Evolutionary conservation across 73 alveolate genomes (phyloP).

Genomic region (Tetrahymena elliotti): DNA sequence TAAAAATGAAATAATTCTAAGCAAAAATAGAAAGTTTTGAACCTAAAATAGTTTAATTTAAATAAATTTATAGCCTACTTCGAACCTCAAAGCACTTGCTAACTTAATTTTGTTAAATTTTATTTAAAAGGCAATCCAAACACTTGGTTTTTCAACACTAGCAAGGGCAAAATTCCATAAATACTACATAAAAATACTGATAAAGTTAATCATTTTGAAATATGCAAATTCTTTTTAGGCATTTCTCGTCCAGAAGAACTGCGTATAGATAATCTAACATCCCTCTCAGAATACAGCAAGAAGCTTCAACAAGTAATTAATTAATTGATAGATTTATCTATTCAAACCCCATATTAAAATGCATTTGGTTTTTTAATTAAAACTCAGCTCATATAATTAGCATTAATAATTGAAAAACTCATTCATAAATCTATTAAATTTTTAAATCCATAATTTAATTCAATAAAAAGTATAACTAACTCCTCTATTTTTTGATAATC

Average conservation of each 20-base stretch:
- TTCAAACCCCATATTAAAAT: too few species aligned
- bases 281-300: background rate
- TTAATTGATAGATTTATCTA: too few species aligned
- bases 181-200: background rate
- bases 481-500: background rate
- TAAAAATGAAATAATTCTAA: background rate
- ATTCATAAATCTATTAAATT: background rate
- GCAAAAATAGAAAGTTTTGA: background rate
- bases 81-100: background rate
- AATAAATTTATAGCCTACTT: background rate
- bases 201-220: background rate
- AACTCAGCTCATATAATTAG: background rate
- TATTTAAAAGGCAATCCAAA: background rate
- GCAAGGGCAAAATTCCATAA: background rate
- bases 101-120: background rate
- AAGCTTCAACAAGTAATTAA: background rate
- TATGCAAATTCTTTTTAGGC: background rate
- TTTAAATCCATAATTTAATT: background rate
- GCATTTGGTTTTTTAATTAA: too few species aligned
- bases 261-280: background rate
- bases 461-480: background rate
- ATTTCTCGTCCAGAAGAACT: background rate
- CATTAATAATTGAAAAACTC: background rate
- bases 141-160: background rate
- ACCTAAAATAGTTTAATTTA: too few species aligned